These are phyloP conservation scores for Saccharum hybrid DNA, from an alignment of 202 grass and related monocot genomes.

Conservation along the genomic window DNA sequence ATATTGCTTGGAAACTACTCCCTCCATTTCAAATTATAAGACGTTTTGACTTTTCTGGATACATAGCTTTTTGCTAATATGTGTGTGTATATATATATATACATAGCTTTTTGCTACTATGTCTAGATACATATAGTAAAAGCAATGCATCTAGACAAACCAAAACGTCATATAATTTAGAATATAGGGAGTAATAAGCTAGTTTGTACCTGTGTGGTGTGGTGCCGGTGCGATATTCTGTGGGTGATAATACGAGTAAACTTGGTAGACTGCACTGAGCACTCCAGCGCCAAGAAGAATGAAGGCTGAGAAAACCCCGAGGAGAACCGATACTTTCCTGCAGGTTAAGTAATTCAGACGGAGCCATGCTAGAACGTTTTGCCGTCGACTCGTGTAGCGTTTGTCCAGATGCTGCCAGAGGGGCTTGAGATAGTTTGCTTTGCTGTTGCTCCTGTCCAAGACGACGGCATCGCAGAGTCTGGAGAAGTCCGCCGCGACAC, in stretches of 20 bases:
- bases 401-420: background rate
- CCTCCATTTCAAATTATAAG: no score
- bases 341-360: background rate
- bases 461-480: background rate
- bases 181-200: no score
- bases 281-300: background rate
- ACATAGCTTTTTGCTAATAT: no score
- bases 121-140: no score
- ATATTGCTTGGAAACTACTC: no score
- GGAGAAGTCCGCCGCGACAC: background rate
- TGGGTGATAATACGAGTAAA: background rate
- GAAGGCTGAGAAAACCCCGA: background rate
- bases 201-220: no score
- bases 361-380: background rate
- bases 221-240: no score
- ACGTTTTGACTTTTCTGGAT: no score
- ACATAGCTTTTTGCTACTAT: no score
- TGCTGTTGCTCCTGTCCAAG: background rate
- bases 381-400: background rate
- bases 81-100: no score
- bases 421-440: background rate
- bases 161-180: no score
- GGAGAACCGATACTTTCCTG: background rate
- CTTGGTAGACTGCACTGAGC: background rate
- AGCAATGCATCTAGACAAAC: no score